Evolutionary conservation across 176 grass and related monocot genomes (phyloP).

Genomic region (Carex parvula): DNA sequence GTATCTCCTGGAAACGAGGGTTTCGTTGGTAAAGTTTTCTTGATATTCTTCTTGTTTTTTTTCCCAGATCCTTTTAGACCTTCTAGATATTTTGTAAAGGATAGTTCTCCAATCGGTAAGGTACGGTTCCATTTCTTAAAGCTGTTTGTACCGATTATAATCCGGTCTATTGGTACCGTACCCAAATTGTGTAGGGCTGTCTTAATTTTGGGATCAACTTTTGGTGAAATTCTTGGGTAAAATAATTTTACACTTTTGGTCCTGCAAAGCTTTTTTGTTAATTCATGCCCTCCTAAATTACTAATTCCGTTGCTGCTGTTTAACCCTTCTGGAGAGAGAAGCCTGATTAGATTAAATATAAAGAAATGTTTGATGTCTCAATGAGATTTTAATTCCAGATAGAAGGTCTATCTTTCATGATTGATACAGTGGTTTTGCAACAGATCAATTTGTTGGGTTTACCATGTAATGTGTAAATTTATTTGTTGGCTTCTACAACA

Average conservation of each 20-base stretch:
- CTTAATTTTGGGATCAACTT: not conserved
- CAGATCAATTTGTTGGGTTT: not conserved
- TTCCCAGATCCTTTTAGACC: not conserved
- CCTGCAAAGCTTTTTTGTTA: not conserved
- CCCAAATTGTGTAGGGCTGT: not conserved
- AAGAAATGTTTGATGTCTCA: not conserved
- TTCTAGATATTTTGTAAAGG: not conserved
- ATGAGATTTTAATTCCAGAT: not conserved
- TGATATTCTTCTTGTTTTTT: conserved; percentile 28
- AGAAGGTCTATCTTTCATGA: too few species aligned
- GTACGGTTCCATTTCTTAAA: not conserved
- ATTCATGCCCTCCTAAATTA: conserved; percentile 4
- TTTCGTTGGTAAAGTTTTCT: conserved; percentile 21
- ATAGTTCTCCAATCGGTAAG: not conserved
- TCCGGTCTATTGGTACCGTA: not conserved
- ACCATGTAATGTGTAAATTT: not conserved
- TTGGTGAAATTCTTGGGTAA: not conserved
- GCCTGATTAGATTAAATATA: not conserved
- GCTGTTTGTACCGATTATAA: not conserved
- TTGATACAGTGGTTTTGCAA: not conserved
- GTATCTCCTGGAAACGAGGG: conserved; percentile 32
- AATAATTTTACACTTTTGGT: not conserved
- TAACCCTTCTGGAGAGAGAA: not conserved
- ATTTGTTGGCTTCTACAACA: not conserved
- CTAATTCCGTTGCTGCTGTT: not conserved